phyloP scores from a whole-genome alignment of 306 rosid genomes.

The Trichosanthes truncata region DNA sequence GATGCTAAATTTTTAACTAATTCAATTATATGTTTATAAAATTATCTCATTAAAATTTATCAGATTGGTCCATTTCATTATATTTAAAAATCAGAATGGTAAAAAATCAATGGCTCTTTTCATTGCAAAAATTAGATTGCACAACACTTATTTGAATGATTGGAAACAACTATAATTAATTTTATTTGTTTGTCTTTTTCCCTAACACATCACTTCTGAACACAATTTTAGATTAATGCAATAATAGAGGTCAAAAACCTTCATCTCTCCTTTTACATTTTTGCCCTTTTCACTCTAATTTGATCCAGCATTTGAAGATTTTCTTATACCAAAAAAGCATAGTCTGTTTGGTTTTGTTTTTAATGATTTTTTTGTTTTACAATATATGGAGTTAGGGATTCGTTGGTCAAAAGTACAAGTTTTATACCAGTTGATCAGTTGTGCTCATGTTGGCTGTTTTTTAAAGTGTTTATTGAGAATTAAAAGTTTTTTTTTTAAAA shows the following conservation, averaged over 20 bases:
- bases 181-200: slow-evolving; percentile 2
- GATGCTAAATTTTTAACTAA: too few species aligned
- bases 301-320: not conserved
- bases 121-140: not conserved
- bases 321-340: not conserved
- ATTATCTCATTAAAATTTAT: not conserved
- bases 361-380: too few species aligned
- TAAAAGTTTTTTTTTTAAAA: too few species aligned
- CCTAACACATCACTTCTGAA: not conserved
- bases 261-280: not conserved
- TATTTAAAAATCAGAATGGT: not conserved
- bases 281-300: not conserved
- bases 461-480: too few species aligned
- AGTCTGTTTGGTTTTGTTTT: too few species aligned
- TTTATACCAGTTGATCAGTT: too few species aligned
- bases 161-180: not conserved
- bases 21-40: not conserved
- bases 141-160: not conserved
- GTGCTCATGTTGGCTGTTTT: too few species aligned
- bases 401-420: too few species aligned
- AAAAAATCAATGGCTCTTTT: not conserved
- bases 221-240: not conserved
- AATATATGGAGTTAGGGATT: too few species aligned
- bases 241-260: not conserved
- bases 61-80: not conserved